Evolutionary conservation across 352 stramenopile species (phyloP).

Genomic region (Pythium scleroteichum): DNA sequence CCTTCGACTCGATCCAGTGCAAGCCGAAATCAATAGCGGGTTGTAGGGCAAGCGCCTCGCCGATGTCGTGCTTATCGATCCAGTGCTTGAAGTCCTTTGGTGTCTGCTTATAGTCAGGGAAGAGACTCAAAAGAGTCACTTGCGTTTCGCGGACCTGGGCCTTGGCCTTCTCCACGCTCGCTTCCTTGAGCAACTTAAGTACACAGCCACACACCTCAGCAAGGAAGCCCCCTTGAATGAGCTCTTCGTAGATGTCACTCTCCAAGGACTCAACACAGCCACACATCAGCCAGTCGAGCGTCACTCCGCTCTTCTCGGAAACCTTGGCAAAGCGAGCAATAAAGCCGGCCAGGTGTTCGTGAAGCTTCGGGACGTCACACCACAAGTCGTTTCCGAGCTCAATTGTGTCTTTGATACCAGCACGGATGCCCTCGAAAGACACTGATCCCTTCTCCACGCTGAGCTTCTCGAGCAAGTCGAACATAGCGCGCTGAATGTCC

Average conservation of each 20-base stretch:
- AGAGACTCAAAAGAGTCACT: constrained; percentile 50
- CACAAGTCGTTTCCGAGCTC: constrained; percentile 63
- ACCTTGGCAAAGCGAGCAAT: constrained; percentile 71
- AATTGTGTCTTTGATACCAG: constrained; percentile 60
- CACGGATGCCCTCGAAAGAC: constrained; percentile 55
- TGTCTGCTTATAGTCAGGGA: constrained; percentile 55
- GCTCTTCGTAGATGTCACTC: constrained; percentile 59
- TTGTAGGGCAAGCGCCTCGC: constrained; percentile 56
- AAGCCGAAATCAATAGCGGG: constrained; percentile 58
- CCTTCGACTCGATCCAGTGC: constrained; percentile 40
- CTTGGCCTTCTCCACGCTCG: constrained; percentile 46
- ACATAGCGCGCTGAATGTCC: constrained; percentile 52
- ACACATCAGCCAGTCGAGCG: constrained; percentile 71
- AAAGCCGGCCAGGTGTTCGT: constrained; percentile 72
- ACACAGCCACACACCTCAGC: constrained; percentile 44
- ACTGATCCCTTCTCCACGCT: constrained; percentile 61
- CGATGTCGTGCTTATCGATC: constrained; percentile 63
- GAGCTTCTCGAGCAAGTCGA: constrained; percentile 69
- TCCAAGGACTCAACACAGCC: constrained; percentile 49
- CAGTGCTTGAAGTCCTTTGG: constrained; percentile 61
- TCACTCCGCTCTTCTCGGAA: constrained; percentile 55
- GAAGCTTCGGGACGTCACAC: constrained; percentile 84
- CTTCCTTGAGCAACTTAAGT: constrained; percentile 49
- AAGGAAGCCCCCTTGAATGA: constrained; percentile 72
- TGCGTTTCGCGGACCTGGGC: constrained; percentile 55